Evolutionary conservation across 148 eudicot genomes (phyloP), one percentile per base, ranked within the genome.

Genomic region (Rhododendron molle): DNA sequence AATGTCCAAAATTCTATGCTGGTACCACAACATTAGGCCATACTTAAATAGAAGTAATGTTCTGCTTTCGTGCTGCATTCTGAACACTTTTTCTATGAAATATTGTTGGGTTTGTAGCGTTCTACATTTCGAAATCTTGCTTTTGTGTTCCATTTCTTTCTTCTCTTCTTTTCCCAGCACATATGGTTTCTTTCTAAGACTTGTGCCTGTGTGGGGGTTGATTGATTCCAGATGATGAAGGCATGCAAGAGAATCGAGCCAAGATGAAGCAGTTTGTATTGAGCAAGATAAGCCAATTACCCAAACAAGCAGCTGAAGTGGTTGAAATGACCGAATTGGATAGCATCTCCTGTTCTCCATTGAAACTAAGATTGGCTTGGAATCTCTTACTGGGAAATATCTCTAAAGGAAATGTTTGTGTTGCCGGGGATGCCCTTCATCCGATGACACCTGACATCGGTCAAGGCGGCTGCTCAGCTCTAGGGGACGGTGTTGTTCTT

Each of bases 391-490:
- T 74, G 10, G 88, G 87, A 40, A 84, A 89, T 80, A 91, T 93
- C 6, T 79, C 60, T 2, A 90, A 91, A 84, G 85, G 49, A 78
- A 90, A 89, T 34, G 86, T 89, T 56, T 86, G 88, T 83, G 92
- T 87, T 44, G 91, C 82, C 21, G 95, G 92, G 0, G 94, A 93
- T 77, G 95, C 92, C 13, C 90, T 92, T 81, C 94, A 91, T 74
- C 94, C 94, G 10, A 93, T 93, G 94, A 91, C 93, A 58, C 93
- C 94, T 0, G 94, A 93, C 76, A 49, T 93, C 23, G 93, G 90
- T 0, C 94, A 93, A 87, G 94, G 94, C 2, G 94, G 91, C 23
- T 91, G 93, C 52, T 90, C 92, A n/a, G 86, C 93, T 2, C 62
- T 93, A 20, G 93, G 91, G 47, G 94, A 93, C 56, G 49, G 89